phyloP scores from a whole-genome alignment of 805 yeast genomes.

The Yarrowia sp. region DNA sequence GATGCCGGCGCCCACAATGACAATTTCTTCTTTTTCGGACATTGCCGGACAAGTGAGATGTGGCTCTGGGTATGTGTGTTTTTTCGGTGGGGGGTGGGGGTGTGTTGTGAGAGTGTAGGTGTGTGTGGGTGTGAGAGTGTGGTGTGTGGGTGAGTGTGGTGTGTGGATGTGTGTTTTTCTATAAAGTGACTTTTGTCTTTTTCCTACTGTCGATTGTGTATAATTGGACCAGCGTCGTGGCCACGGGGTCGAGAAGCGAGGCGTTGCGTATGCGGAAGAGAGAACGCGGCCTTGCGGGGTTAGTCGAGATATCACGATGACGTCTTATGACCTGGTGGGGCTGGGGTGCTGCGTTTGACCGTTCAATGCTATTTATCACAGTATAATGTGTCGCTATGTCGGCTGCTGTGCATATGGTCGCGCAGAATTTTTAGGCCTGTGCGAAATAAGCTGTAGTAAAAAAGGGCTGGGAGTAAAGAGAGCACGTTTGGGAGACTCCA shows the following conservation, averaged over 20 bases:
- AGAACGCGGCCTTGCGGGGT: background rate
- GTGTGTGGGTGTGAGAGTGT: conserved; percentile 8
- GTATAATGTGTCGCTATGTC: conserved; percentile 11
- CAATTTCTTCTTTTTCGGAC: conserved; percentile 66
- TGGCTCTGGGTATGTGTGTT: conserved; percentile 13
- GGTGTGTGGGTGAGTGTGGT: conserved; percentile 9
- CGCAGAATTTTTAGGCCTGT: conserved; percentile 26
- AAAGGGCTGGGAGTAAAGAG: conserved; percentile 12
- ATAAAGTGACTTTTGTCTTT: conserved; percentile 5
- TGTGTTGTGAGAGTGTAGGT: background rate
- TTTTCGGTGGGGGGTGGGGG: background rate
- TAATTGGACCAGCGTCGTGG: conserved; percentile 10
- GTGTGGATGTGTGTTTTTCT: conserved; percentile 8
- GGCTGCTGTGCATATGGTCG: conserved; percentile 19
- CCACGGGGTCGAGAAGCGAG: background rate
- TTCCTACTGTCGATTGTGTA: conserved; percentile 17
- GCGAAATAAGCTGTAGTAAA: background rate
- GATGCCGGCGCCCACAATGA: conserved; percentile 88
- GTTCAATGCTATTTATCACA: conserved; percentile 20
- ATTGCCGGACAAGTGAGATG: conserved; percentile 5
- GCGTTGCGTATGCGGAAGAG: background rate
- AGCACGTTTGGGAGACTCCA: background rate
- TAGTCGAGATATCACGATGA: background rate
- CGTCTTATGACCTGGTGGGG: conserved; percentile 16
- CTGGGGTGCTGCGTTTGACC: conserved; percentile 16